Conservation (phyloP, 257 asterid genomes). For the Scutellaria minor region DNA sequence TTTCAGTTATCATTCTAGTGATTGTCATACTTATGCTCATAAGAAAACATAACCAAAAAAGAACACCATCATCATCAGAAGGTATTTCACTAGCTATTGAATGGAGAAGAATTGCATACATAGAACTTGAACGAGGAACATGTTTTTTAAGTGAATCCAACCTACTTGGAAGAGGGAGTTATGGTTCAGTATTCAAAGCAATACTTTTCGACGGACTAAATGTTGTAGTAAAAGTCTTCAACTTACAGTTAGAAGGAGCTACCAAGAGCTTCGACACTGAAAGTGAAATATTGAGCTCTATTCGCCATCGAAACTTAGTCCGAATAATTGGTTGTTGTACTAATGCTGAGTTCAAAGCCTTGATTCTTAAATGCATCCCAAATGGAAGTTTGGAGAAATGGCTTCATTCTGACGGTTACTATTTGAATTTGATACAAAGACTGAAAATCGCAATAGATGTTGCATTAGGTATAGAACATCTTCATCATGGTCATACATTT, state of each 20-base stretch:
- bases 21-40: too few relatives aligned
- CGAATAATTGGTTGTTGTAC: slow-evolving; percentile 17
- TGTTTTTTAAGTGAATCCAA: background rate
- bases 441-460: background rate
- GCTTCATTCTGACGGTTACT: background rate
- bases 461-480: slow-evolving; percentile 2
- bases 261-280: background rate
- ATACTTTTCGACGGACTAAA: background rate
- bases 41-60: too few relatives aligned
- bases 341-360: slow-evolving; percentile 5
- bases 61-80: too few relatives aligned
- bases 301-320: slow-evolving; percentile 6
- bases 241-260: slow-evolving; percentile 2
- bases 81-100: background rate
- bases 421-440: background rate
- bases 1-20: too few relatives aligned
- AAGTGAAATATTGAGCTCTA: background rate
- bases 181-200: slow-evolving; percentile 5
- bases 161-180: slow-evolving; percentile 28
- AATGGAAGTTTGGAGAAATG: slow-evolving; percentile 26
- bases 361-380: slow-evolving; percentile 19
- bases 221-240: slow-evolving; percentile 17
- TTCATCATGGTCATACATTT: slow-evolving; percentile 18
- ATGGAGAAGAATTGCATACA: slow-evolving; percentile 3
- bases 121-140: slow-evolving; percentile 1